These are phyloP conservation scores for Ophiostoma sp. DNA, from an alignment of 2,329 filamentous ascomycete species.

Conservation along the genomic window DNA sequence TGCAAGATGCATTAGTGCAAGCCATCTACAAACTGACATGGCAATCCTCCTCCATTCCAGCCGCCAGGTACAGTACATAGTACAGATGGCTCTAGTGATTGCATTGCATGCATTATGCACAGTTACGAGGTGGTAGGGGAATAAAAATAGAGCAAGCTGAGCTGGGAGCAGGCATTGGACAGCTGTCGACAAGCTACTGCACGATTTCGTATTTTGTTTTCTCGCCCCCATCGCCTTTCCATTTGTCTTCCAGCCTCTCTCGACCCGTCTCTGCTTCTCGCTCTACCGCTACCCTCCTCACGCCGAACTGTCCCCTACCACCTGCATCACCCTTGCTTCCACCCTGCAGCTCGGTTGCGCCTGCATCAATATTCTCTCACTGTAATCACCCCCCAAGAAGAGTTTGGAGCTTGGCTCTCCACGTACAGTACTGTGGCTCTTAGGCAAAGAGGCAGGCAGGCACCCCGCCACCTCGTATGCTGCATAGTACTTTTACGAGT, in stretches of 20 bases:
- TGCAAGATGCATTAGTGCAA: constrained; percentile 9
- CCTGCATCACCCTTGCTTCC: constrained; percentile 2
- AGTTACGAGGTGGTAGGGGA: not conserved
- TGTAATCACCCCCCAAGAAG: not conserved
- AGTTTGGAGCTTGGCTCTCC: not conserved
- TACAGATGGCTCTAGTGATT: not conserved
- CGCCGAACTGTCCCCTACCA: not conserved
- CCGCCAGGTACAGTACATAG: not conserved
- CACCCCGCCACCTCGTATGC: constrained; percentile 10
- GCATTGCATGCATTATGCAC: not conserved
- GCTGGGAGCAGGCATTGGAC: not conserved
- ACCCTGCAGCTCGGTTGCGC: not conserved
- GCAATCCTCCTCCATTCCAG: not conserved
- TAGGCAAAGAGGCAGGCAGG: not conserved
- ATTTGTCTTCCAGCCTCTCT: not conserved
- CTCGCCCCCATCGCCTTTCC: no score
- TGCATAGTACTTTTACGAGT: constrained; percentile 9
- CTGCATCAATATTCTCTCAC: not conserved
- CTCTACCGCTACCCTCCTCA: not conserved
- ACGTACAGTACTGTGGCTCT: no score
- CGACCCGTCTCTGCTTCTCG: not conserved
- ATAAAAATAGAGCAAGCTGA: constrained; percentile 1
- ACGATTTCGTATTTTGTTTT: not conserved
- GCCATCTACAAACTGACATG: not conserved
- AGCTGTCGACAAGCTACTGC: not conserved